phyloP scores from a whole-genome alignment of 208 protist genomes.

The Borovskyia barvae region DNA sequence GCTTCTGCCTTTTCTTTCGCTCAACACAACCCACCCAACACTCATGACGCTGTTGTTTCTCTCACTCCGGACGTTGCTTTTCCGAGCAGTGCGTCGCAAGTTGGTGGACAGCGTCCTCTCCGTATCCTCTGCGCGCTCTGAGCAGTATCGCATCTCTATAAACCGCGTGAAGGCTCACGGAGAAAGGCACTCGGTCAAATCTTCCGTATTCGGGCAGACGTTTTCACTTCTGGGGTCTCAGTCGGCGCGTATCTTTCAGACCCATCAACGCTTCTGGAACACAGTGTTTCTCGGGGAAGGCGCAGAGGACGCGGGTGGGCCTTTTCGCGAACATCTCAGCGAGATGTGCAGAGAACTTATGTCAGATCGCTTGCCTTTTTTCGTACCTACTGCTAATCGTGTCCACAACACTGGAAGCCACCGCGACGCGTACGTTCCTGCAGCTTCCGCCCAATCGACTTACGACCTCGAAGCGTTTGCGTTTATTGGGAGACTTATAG shows the following conservation, averaged over 20 bases:
- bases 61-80: constrained; percentile 60
- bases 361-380: constrained; percentile 73
- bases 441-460: constrained; percentile 50
- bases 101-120: constrained; percentile 67
- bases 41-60: constrained; percentile 68
- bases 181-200: constrained; percentile 31
- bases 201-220: constrained; percentile 90
- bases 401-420: constrained; percentile 80
- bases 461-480: constrained; percentile 70
- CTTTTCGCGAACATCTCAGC: constrained; percentile 91
- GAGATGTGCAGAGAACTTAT: constrained; percentile 93
- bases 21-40: constrained; percentile 47
- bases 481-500: constrained; percentile 96
- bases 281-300: constrained; percentile 91
- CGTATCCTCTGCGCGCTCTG: constrained; percentile 71
- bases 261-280: constrained; percentile 84
- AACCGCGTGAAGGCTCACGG: constrained; percentile 72
- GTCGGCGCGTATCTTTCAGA: constrained; percentile 81
- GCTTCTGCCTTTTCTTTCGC: constrained; percentile 73
- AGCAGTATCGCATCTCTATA: constrained; percentile 82
- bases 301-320: constrained; percentile 93
- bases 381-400: constrained; percentile 91
- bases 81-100: constrained; percentile 53
- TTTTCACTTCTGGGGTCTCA: constrained; percentile 63
- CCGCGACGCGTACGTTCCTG: constrained; percentile 89